phyloP scores from a whole-genome alignment of 2,329 filamentous ascomycete species.

The Ophiosphaerella narmari region DNA sequence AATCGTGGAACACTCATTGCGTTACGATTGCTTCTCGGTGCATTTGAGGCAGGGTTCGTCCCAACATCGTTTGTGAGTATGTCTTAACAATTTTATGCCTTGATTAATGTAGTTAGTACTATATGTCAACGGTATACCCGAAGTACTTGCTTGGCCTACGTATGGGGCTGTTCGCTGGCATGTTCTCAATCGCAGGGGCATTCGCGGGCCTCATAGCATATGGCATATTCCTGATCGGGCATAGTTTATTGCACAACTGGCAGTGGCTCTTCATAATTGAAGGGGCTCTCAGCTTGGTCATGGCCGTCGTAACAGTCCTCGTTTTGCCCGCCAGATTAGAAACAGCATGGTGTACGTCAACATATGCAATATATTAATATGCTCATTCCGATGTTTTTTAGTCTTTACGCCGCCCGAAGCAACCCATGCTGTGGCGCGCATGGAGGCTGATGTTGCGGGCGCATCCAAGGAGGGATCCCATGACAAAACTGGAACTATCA shows the following conservation, averaged over 20 bases:
- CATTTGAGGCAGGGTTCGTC: background rate
- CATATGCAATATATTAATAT: background rate
- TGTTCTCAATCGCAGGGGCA: background rate
- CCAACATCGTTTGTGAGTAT: background rate
- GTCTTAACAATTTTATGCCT: background rate
- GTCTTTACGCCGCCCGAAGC: background rate
- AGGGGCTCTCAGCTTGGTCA: background rate
- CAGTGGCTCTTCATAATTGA: background rate
- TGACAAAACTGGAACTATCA: background rate
- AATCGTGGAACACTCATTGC: background rate
- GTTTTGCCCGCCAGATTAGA: background rate
- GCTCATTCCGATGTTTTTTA: background rate
- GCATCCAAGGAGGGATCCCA: background rate
- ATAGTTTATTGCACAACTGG: background rate
- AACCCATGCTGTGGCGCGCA: background rate
- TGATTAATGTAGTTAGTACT: background rate
- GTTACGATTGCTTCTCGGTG: background rate
- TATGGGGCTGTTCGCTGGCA: background rate
- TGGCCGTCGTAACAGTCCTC: background rate
- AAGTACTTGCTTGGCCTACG: background rate
- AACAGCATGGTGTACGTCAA: background rate
- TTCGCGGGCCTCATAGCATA: background rate
- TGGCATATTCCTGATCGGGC: background rate
- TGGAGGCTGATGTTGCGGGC: background rate
- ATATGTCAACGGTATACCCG: background rate